These are phyloP conservation scores for Pterocarpus santalinus DNA, from an alignment of 306 rosid species.

Conservation along the genomic window DNA sequence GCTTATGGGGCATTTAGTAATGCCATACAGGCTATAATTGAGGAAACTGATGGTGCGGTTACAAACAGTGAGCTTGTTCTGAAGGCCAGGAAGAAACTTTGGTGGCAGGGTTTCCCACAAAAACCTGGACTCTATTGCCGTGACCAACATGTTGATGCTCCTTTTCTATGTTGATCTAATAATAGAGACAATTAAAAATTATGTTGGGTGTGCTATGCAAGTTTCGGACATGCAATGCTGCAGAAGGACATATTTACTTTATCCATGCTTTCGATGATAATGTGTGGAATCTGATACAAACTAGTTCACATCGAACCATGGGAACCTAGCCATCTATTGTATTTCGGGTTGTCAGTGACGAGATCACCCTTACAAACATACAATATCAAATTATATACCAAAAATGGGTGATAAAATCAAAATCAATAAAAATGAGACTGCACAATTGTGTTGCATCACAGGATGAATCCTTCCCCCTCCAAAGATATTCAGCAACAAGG, in stretches of 20 bases:
- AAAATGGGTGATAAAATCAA: constrained; percentile 44
- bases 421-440: constrained; percentile 52
- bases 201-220: neutral
- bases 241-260: constrained; percentile 37
- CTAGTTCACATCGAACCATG: constrained; percentile 21
- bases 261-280: constrained; percentile 23
- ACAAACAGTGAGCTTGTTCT: constrained; percentile 66
- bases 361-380: constrained; percentile 41
- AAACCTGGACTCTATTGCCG: constrained; percentile 83
- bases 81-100: constrained; percentile 64
- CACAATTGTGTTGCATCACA: constrained; percentile 52
- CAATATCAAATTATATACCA: constrained; percentile 55
- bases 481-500: constrained; percentile 41
- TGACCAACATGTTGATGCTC: constrained; percentile 55
- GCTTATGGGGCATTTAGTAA: constrained; percentile 89
- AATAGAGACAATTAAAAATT: neutral
- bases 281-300: constrained; percentile 38
- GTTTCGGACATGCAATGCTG: neutral
- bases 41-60: constrained; percentile 58
- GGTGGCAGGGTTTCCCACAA: constrained; percentile 74
- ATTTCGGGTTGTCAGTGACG: constrained; percentile 33
- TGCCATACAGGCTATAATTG: constrained; percentile 65
- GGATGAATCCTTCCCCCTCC: constrained; percentile 21
- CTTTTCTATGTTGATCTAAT: constrained; percentile 52
- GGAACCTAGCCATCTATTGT: constrained; percentile 17